Base-by-base conservation (phyloP, 768 basidiomycete species). In the Mycena chlorophos region DNA sequence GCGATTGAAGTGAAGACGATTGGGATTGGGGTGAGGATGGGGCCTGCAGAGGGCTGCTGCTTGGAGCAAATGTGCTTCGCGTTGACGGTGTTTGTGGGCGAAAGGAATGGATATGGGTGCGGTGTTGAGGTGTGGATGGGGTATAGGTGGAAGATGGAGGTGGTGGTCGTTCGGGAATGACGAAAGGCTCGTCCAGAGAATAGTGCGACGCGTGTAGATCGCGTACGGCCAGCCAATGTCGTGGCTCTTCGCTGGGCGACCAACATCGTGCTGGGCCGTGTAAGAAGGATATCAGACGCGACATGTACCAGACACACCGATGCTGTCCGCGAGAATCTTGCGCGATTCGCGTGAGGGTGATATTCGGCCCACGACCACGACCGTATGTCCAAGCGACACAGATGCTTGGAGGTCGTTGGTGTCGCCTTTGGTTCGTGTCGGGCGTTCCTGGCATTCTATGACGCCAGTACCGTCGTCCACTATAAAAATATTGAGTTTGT, bases 401-500 rank as follows among this genome's bases (percentile, higher is more conserved):
- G 55, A 1, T 14, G 60, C 53, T 20, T 61, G 10, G 50, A 55
- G 38, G 22, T 65, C 62, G 4, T n/a, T 13, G 30, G 49, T 56
- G 13, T 49, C 20, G 29, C 45, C 58, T 51, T 67, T 69, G 16
- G 52, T 52, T 1, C 63, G 65, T 22, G 68, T 59, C 4, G 69
- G 67, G 38, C 71, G 74, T 64, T 83, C 78, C 2, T 73, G 64
- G 63, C 89, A 91, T 43, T 91, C 89, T 23, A 92, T 75, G 3
- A 87, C 83, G 26, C 74, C 83, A 1, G 88, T 87, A 4, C 89
- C 88, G 61, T 92, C 90, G 64, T 92, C 90, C 55, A 91, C 88
- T 91, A 49, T 25, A 49, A 17, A 14, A 37, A 31, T 25, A 8
- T 28, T 20, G 37, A 55, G 20, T 34, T 29, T 2, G 5, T 37